Conservation (phyloP, 2,329 filamentous ascomycete species). For the Alternaria metachromatica region DNA sequence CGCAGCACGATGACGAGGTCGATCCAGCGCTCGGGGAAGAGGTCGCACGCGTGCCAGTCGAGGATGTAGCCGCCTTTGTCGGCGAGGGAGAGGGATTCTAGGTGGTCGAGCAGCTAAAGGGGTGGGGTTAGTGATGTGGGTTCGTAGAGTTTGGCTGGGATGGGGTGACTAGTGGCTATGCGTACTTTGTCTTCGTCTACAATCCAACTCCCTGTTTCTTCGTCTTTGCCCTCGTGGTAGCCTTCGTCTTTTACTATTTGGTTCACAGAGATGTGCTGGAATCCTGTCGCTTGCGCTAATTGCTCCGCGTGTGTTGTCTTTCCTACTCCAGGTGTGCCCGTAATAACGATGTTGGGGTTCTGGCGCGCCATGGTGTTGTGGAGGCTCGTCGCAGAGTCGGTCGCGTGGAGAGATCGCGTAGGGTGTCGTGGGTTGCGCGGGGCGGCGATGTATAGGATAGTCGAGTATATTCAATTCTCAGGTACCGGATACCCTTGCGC, state of each 20-base stretch:
- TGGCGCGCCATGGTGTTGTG: constrained; percentile 44
- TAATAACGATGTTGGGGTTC: constrained; percentile 88
- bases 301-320: constrained; percentile 92
- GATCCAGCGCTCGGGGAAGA: constrained; percentile 93
- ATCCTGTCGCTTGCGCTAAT: constrained; percentile 75
- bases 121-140: not conserved
- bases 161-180: not conserved
- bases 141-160: not conserved
- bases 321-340: constrained; percentile 92
- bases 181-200: constrained; percentile 93
- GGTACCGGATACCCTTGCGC: not conserved
- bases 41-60: constrained; percentile 97
- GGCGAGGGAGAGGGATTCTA: constrained; percentile 75
- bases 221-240: constrained; percentile 87
- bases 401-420: not conserved
- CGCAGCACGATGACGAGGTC: constrained; percentile 93
- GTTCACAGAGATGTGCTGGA: constrained; percentile 88
- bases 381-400: not conserved
- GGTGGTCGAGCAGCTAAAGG: constrained; percentile 77
- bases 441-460: not conserved
- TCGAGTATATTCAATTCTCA: not conserved
- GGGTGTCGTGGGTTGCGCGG: not conserved
- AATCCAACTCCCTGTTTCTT: constrained; percentile 85
- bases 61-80: constrained; percentile 82
- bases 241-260: constrained; percentile 86